Base-by-base conservation (phyloP, 495 filamentous ascomycete genomes). In the Aspergillus panamensis region DNA sequence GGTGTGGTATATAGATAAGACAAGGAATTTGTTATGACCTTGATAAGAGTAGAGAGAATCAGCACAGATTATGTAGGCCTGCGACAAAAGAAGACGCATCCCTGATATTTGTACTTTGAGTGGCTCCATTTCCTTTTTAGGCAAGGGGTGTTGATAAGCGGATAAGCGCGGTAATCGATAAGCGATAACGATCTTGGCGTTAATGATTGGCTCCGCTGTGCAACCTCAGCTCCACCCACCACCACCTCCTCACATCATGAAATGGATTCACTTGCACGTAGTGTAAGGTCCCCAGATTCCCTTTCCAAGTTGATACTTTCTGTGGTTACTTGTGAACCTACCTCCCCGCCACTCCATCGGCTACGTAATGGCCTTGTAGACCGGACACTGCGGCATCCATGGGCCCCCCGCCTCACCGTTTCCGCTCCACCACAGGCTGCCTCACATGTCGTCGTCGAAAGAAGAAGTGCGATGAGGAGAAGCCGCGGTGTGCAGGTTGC, bases 401-500 rank as follows among this genome's bases (percentile, higher is more conserved):
- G 40, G 8, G 40, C 14, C 16, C 40, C 17, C 40, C 10, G 40
- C 40, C 40, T 13, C 40, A 44, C 40, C 40, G 40, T 19, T 44
- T 44, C 40, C 40, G 40, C 13, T 44, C 40, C 17, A 44, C 40
- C n/a, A 52, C 59, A 19, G 59, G 59, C 17, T 61, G 53, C 32
- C 19, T 61, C 3, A 19, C 48, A 1, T 61, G 49, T 17, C 58
- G 58, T 17, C 37, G 25, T 3, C 53, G 59, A 3, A 56, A 61
- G 14, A 61, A 56, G 48, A 61, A 61, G 55, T 61, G 53, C 53
- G 59, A 61, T 37, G 59, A 61, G 25, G 21, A 7, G 10, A 57
- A 47, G 25, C 59, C 53, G 17, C 16, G n/a, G 30, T 58, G 35
- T 31, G 21, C 4, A 44, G 48, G 45, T 14, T 58, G 47, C 55